Conservation (phyloP, 1,284 basidiomycete genomes). For the Macrocybe sp. region DNA sequence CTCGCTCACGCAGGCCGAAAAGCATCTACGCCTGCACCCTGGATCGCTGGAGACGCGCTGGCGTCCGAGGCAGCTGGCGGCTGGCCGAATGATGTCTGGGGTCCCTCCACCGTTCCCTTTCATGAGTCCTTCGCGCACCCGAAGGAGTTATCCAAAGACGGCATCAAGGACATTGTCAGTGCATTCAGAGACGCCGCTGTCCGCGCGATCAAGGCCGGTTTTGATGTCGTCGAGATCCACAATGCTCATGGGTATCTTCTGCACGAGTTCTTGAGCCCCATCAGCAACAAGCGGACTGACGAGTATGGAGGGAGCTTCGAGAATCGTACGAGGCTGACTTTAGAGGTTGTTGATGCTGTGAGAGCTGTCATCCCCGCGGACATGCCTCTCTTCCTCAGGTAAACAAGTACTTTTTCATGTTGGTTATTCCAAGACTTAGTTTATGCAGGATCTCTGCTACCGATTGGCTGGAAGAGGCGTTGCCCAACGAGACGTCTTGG, state of each 20-base stretch:
- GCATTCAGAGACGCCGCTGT: constrained; percentile 58
- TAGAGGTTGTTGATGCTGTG: constrained; percentile 53
- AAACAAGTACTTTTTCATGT: background rate
- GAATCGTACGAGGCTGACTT: constrained; percentile 56
- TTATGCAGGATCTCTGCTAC: constrained; percentile 47
- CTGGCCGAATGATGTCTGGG: constrained; percentile 64
- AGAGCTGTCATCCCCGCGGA: constrained; percentile 49
- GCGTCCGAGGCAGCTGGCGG: constrained; percentile 53
- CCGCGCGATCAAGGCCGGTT: constrained; percentile 47
- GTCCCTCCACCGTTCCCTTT: constrained; percentile 56
- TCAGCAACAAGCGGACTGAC: constrained; percentile 69
- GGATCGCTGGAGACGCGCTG: constrained; percentile 36
- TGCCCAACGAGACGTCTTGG: constrained; percentile 51
- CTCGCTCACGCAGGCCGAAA: constrained; percentile 80
- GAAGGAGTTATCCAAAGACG: constrained; percentile 39
- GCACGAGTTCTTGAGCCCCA: constrained; percentile 51
- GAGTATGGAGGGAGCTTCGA: constrained; percentile 73
- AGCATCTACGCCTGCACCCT: constrained; percentile 56
- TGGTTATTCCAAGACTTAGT: background rate
- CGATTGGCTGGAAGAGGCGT: constrained; percentile 54
- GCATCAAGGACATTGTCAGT: constrained; percentile 54
- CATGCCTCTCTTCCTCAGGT: constrained; percentile 71
- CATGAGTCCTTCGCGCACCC: constrained; percentile 45
- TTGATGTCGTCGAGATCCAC: constrained; percentile 70
- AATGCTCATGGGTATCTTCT: constrained; percentile 62